Base-by-base conservation (phyloP, 768 basidiomycete genomes). In the Hygrocybe coccinea region DNA sequence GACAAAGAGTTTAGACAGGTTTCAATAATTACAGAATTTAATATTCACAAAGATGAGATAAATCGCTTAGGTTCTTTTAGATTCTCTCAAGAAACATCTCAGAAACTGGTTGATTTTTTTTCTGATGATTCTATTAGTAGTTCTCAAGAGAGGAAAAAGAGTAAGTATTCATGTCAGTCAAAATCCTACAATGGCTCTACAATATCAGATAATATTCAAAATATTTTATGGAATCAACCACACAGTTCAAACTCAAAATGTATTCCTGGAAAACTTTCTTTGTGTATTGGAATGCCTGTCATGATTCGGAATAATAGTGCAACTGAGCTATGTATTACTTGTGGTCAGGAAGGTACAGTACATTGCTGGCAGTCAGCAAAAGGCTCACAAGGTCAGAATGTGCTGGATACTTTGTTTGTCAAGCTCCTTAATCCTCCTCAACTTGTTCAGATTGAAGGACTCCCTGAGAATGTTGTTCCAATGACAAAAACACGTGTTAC, bases 21-120 rank as follows among this genome's bases (percentile, higher is more conserved):
- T 2, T 67, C 75, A 2, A 64, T 77, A 12, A 78, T 79, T 25
- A 75, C 72, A 2, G 64, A 65, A 5, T 57, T 58, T 15, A 77
- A 76, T 65, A 24, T 61, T 10, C 64, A 71, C 22, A 70, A 71
- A 56, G 76, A 77, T 59, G 55, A 62, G 50, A 65, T 76, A 0
- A 78, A 78, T 61, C 17, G 59, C 9, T 4, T 70, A 1, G 72
- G 72, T 2, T 35, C 52, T 17, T 8, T 50, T 12, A 55, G 67
- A 15, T 78, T 74, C 67, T 69, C 75, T 5, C 8, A 34, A 17
- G 73, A 75, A 21, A 66, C 69, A 70, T 56, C 15, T 22, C 29
- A 29, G 29, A 29, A 29, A 1, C 46, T 73, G 0, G 36, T 34
- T 4, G 47, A 63, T 17, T 70, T 71, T 41, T 68, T 57, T 55